Conservation (phyloP, 176 grass and related monocot species). For the Aegilops sharonensis region DNA sequence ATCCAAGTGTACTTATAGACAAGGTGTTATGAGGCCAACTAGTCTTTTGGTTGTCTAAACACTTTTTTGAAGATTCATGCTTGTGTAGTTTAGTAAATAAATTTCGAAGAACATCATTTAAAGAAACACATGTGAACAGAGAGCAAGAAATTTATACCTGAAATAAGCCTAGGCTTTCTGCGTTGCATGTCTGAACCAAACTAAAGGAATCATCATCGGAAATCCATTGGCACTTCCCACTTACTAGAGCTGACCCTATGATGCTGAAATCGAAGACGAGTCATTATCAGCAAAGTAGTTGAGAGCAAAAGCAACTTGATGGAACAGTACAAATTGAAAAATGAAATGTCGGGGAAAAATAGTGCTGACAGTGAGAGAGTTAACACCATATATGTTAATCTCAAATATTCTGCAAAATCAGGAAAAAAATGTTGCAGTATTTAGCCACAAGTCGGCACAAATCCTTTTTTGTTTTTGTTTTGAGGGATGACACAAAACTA, state of each 20-base stretch:
- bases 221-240: slow-evolving; percentile 62
- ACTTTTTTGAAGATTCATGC: not conserved
- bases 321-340: not conserved
- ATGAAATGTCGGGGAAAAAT: not conserved
- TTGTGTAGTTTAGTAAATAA: not conserved
- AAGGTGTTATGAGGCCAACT: not conserved
- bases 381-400: not conserved
- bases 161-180: slow-evolving; percentile 52
- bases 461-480: no score
- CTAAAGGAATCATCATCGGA: slow-evolving; percentile 45
- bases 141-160: slow-evolving; percentile 48
- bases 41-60: not conserved
- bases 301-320: slow-evolving; percentile 6
- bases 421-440: not conserved
- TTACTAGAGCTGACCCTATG: slow-evolving; percentile 65
- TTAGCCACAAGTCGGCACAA: not conserved
- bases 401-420: not conserved
- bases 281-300: not conserved
- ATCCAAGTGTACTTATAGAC: not conserved
- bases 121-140: not conserved
- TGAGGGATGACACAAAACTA: not conserved
- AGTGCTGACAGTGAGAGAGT: not conserved
- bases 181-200: slow-evolving; percentile 38
- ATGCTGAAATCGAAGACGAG: slow-evolving; percentile 49
- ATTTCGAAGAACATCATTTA: not conserved